Evolutionary conservation across 2,329 filamentous ascomycete genomes (phyloP), one percentile per base, ranked within the genome.

Genomic region (Massarina eburnea): DNA sequence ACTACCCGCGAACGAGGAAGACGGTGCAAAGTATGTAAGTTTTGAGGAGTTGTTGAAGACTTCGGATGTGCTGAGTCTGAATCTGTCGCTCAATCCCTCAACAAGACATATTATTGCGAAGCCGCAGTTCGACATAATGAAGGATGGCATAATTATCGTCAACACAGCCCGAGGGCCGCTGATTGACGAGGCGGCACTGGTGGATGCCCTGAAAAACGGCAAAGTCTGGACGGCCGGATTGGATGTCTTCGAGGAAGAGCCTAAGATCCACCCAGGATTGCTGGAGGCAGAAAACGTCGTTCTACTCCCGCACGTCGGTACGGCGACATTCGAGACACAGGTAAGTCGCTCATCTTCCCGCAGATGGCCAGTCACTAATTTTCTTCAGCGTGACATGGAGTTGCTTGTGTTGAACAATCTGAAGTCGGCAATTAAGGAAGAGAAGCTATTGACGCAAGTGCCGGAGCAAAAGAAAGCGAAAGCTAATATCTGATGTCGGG

Each of bases 281-380:
- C 48, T 80, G 40, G 71, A 73, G 27, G 68, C 76, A 39, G 71
- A 74, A 56, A 77, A 78, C 40, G 74, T 72, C 3, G 79, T 83
- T 54, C 55, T 84, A 52, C 61, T 83, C 51, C 81, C 81, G 30
- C 81, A 84, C 55, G 77, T 84, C 52, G 81, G 81, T 17, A 84
- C 81, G 1, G 76, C 70, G 48, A 83, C 80, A 9, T 78, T 74
- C 58, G 81, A 84, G 64, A 83, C 80, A 18, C 80, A 83, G 67
- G 77, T 69, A 45, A 53, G 63, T 51, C 5, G 4, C 3, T 6
- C 21, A 17, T 6, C 32, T 30, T 2, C 8, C 17, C 17, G 19
- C 20, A 38, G 7, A 3, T 4, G 9, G 19, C 19, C 12, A 5
- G 9, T 30, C 14, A 45, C 57, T 62, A 39, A 62, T 44, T 38